Evolutionary conservation across 805 yeast species (phyloP).

Genomic region (Pichia manshurica): DNA sequence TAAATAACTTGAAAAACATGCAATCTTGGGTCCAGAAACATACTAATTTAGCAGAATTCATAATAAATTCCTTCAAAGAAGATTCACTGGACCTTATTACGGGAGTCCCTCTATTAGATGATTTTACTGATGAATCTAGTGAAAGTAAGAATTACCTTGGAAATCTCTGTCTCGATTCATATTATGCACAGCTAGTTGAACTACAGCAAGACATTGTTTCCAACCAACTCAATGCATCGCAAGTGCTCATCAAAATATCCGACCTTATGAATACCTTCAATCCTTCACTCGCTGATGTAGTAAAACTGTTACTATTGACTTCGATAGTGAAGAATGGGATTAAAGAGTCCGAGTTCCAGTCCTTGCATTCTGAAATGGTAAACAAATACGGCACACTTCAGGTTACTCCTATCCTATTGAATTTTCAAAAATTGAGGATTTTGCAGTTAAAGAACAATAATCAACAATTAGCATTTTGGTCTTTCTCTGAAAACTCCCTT

Average conservation of each 20-base stretch:
- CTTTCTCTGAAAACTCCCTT: constrained; percentile 6
- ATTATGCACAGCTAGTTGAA: constrained; percentile 44
- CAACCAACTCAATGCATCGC: constrained; percentile 36
- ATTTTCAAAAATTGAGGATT: constrained; percentile 44
- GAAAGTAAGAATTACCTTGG: not conserved
- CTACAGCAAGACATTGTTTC: constrained; percentile 68
- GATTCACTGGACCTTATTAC: constrained; percentile 18
- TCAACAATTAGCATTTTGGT: constrained; percentile 16
- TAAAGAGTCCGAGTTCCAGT: constrained; percentile 53
- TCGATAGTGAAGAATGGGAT: constrained; percentile 66
- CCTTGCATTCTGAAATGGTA: constrained; percentile 48
- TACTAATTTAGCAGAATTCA: constrained; percentile 64
- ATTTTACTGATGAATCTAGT: not conserved
- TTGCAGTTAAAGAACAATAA: constrained; percentile 25
- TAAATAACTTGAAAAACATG: constrained; percentile 58
- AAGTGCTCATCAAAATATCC: constrained; percentile 28
- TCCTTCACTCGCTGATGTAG: constrained; percentile 36
- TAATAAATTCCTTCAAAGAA: constrained; percentile 36
- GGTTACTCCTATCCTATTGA: constrained; percentile 41
- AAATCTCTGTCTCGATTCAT: constrained; percentile 10
- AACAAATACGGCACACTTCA: constrained; percentile 57
- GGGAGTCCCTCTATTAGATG: constrained; percentile 17
- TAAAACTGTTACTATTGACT: constrained; percentile 52
- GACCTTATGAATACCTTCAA: constrained; percentile 44
- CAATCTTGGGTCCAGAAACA: constrained; percentile 69